phyloP scores from a whole-genome alignment of 78 protist species.

The Dictyostelium brefeldianum region DNA sequence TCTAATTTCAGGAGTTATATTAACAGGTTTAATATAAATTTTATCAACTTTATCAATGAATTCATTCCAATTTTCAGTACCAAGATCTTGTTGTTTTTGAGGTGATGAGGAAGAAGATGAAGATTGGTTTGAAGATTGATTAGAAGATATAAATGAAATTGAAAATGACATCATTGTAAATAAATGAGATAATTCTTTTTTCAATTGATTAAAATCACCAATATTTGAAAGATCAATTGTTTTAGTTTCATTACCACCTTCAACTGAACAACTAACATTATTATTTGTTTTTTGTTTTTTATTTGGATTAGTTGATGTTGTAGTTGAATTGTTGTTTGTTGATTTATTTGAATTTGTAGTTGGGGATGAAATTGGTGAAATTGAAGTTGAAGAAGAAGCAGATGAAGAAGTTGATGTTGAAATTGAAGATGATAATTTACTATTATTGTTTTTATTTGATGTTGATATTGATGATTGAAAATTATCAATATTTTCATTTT shows the following conservation, averaged over 20 bases:
- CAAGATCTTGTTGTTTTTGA: not conserved
- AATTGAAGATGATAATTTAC: not conserved
- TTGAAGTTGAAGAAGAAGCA: not conserved
- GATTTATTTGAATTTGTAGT: no score
- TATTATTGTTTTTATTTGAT: not conserved
- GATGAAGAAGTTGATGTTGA: not conserved
- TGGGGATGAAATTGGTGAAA: not conserved
- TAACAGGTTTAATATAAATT: constrained; percentile 4
- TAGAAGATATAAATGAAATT: not conserved
- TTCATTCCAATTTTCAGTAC: constrained; percentile 6
- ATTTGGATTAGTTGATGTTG: not conserved
- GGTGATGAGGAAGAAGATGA: not conserved
- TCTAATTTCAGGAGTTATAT: constrained; percentile 39
- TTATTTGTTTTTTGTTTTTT: not conserved
- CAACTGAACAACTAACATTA: not conserved
- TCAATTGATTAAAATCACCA: not conserved
- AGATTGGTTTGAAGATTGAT: not conserved
- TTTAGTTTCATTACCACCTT: constrained; percentile 10
- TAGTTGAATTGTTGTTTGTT: no score
- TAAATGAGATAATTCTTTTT: not conserved
- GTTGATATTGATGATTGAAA: no score
- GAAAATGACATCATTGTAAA: constrained; percentile 35
- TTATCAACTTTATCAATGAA: not conserved
- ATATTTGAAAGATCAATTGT: constrained; percentile 3
- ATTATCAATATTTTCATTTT: not conserved